Evolutionary conservation across 2,329 filamentous ascomycete genomes (phyloP).

Genomic region (Alternaria conjuncta): DNA sequence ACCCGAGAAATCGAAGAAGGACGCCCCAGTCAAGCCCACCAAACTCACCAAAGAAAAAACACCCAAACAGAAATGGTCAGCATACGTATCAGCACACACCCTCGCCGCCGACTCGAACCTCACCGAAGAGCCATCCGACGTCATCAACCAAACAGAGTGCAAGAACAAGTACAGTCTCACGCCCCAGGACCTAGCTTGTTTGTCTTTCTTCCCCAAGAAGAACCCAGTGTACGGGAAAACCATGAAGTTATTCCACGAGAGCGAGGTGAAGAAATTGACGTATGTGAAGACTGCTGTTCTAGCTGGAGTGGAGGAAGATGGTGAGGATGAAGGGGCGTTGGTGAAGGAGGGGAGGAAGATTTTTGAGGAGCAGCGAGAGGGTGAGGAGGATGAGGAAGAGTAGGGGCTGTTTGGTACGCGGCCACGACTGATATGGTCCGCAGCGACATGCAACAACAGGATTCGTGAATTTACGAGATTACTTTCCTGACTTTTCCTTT

Average conservation of each 20-base stretch:
- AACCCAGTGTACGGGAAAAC: constrained; percentile 19
- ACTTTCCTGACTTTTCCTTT: not conserved
- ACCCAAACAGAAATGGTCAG: constrained; percentile 18
- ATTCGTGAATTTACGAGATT: not conserved
- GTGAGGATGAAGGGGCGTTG: constrained; percentile 7
- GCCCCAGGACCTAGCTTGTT: constrained; percentile 12
- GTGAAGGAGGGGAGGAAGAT: constrained; percentile 9
- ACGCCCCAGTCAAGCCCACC: not conserved
- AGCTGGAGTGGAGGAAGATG: constrained; percentile 7
- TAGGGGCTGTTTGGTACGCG: not conserved
- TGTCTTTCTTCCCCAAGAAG: constrained; percentile 15
- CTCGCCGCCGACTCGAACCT: constrained; percentile 4
- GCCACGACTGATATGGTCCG: not conserved
- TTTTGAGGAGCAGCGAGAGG: constrained; percentile 17
- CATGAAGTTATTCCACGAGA: constrained; percentile 20
- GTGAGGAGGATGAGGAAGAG: not conserved
- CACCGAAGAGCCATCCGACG: constrained; percentile 10
- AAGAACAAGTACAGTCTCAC: constrained; percentile 12
- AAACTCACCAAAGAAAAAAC: constrained; percentile 7
- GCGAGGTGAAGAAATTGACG: constrained; percentile 6
- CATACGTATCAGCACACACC: constrained; percentile 10
- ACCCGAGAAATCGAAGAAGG: not conserved
- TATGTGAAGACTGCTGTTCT: constrained; percentile 18
- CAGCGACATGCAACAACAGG: not conserved
- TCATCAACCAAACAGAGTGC: constrained; percentile 20